phyloP scores from a whole-genome alignment of 345 rosid genomes.

The Citropsis articulata region DNA sequence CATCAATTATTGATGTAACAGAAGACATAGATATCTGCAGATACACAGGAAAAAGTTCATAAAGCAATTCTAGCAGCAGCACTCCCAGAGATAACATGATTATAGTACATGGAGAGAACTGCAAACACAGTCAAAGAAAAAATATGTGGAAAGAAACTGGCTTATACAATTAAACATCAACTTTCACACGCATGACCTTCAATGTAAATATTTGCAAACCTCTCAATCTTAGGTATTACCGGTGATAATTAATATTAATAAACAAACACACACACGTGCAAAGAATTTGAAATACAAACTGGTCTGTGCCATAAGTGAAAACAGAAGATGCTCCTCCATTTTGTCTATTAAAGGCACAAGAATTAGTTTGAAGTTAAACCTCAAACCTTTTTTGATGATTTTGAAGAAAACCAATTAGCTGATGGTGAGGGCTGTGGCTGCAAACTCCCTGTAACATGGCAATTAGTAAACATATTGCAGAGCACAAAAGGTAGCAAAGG shows the following conservation, averaged over 20 bases:
- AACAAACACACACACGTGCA: no score
- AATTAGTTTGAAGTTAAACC: background rate
- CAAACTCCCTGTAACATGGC: constrained; percentile 47
- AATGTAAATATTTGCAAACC: background rate
- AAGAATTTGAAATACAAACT: background rate
- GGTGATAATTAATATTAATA: background rate
- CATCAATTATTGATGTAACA: constrained; percentile 91
- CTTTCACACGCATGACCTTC: background rate
- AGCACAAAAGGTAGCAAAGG: constrained; percentile 10
- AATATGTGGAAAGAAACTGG: background rate
- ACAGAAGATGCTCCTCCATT: background rate
- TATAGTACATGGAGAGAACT: background rate
- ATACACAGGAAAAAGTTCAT: background rate
- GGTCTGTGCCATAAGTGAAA: background rate
- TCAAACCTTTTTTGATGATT: constrained; percentile 74
- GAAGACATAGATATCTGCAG: constrained; percentile 67
- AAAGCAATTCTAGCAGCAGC: background rate
- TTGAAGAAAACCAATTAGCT: constrained; percentile 78
- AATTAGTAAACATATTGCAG: constrained; percentile 12
- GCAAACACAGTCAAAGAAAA: background rate
- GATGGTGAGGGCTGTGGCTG: constrained; percentile 47
- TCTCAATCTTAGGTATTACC: background rate
- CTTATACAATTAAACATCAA: background rate
- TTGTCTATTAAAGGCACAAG: background rate
- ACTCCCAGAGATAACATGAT: background rate